Evolutionary conservation across 352 stramenopile species (phyloP), one percentile per base, ranked within the genome.

Genomic region (Pythium rishiriense): DNA sequence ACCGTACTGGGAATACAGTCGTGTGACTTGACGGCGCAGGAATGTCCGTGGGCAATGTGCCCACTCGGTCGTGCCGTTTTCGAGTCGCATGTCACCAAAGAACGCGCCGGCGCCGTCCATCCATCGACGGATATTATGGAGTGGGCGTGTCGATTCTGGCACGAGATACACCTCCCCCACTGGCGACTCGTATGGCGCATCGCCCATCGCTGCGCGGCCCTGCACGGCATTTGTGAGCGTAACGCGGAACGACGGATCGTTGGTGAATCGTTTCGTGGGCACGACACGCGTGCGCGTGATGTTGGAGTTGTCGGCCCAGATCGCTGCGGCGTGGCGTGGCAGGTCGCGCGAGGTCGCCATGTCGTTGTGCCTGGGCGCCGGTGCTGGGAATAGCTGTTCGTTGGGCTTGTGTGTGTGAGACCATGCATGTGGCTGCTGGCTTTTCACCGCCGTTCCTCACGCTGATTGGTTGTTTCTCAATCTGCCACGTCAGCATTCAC

Each of bases 281-380:
- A 76, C 46, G 47, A 73, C 42, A 14, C 66, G 70, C 37, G 57
- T 69, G 46, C 70, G 70, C 53, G 57, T 59, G 49, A 74, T 60
- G 25, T 70, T 70, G 52, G 66, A 39, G 33, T 76, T 76, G 62
- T 76, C 70, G 31, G 43, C 54, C 66, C 66, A 74, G 15, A 76
- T n/a, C 17, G 58, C 58, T 1, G 58, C 58, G 11, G 58, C 58
- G n/a, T 66, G 58, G 48, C 49, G 58, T 15, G 43, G 41, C 46
- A 53, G 3, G 10, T 3, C 46, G 46, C n/a, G n/a, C n/a, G n/a
- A n/a, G n/a, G n/a, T n/a, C n/a, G n/a, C n/a, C n/a, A n/a, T n/a
- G n/a, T n/a, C n/a, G n/a, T n/a, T n/a, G 42, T 26, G 42, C 4
- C 10, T 15, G 29, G 3, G 46, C 21, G 46, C 21, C 26, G 46